Evolutionary conservation across 148 eudicot genomes (phyloP).

Genomic region (Cornus florida): DNA sequence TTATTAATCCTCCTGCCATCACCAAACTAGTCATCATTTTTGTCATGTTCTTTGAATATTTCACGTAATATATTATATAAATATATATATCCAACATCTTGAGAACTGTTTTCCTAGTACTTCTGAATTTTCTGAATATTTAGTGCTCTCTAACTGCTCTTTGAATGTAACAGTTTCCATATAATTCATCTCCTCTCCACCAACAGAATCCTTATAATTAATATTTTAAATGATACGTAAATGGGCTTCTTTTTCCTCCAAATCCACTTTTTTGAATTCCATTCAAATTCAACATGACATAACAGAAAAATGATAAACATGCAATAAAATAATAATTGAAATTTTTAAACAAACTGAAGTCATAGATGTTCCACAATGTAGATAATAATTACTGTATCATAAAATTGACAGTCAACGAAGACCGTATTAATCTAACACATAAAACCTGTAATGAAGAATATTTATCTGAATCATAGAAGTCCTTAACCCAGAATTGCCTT

Average conservation of each 20-base stretch:
- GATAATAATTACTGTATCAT: no score
- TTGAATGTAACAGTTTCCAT: constrained; percentile 25
- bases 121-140: background rate
- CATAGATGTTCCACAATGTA: background rate
- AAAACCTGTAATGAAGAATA: no score
- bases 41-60: constrained; percentile 13
- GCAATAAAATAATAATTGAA: background rate
- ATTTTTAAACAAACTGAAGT: no score
- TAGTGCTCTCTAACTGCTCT: constrained; percentile 33
- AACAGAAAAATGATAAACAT: background rate
- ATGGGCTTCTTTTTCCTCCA: no score
- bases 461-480: no score
- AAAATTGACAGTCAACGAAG: background rate
- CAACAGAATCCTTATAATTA: background rate
- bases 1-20: constrained; percentile 21
- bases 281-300: constrained; percentile 1
- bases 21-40: constrained; percentile 34
- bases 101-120: background rate
- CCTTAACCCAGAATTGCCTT: no score
- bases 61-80: no score
- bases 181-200: constrained; percentile 43
- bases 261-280: background rate
- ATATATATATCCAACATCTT: background rate
- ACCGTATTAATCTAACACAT: no score
- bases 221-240: no score